These are phyloP conservation scores for Xylaria scruposa DNA, from an alignment of 495 filamentous ascomycete genomes.

Conservation along the genomic window DNA sequence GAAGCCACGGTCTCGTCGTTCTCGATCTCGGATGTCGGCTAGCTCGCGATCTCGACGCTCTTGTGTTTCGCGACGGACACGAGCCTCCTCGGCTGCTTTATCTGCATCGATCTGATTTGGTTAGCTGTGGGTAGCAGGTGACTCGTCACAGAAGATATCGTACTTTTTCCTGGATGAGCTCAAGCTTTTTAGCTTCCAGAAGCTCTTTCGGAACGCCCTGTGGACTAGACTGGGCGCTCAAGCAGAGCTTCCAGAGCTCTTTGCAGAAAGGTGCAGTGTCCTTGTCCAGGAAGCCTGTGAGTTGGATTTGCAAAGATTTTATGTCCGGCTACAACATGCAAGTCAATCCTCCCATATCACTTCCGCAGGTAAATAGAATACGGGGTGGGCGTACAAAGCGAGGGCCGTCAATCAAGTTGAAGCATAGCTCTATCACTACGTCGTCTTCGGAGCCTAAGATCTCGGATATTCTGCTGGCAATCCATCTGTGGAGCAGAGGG, in stretches of 20 bases:
- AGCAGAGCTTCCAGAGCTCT: slow-evolving; percentile 87
- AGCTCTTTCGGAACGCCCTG: slow-evolving; percentile 95
- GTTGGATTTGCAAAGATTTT: slow-evolving; percentile 89
- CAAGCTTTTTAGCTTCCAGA: slow-evolving; percentile 92
- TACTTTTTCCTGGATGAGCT: slow-evolving; percentile 93
- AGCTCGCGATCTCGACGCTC: slow-evolving; percentile 65
- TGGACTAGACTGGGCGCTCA: slow-evolving; percentile 87
- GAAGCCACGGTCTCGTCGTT: slow-evolving; percentile 74
- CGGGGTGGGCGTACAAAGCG: slow-evolving; percentile 69
- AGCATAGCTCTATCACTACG: slow-evolving; percentile 91
- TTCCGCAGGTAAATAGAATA: slow-evolving; percentile 12
- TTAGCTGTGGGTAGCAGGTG: slow-evolving; percentile 25
- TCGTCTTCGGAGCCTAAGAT: slow-evolving; percentile 93
- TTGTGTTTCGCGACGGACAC: slow-evolving; percentile 65
- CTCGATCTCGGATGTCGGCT: slow-evolving; percentile 71
- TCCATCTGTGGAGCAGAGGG: slow-evolving; percentile 74
- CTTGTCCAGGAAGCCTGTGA: slow-evolving; percentile 95
- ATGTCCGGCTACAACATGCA: slow-evolving; percentile 77
- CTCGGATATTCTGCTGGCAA: slow-evolving; percentile 81
- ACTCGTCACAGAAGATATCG: neutral
- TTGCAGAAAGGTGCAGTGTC: slow-evolving; percentile 91
- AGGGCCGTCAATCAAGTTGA: slow-evolving; percentile 81
- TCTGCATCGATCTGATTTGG: slow-evolving; percentile 75
- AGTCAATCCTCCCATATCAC: slow-evolving; percentile 27
- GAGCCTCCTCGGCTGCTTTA: slow-evolving; percentile 77